Evolutionary conservation across 2,329 filamentous ascomycete species (phyloP).

Genomic region (Neocucurbitaria cava): DNA sequence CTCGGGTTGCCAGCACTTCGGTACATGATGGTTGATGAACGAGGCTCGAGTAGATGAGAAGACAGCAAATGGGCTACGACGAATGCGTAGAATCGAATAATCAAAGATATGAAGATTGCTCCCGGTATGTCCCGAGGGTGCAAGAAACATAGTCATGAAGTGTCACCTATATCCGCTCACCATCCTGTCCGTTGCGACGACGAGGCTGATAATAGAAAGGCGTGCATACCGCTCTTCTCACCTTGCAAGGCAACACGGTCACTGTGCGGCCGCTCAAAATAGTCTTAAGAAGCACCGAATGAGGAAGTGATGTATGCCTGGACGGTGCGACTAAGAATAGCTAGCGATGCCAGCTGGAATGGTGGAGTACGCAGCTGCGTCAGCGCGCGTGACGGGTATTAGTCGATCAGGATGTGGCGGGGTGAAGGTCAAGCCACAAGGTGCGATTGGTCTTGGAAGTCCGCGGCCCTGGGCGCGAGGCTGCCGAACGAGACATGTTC

Average conservation of each 20-base stretch:
- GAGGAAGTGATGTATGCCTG: constrained; percentile 9
- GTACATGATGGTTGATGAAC: constrained; percentile 17
- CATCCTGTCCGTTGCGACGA: neutral
- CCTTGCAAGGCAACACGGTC: constrained; percentile 5
- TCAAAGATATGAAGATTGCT: neutral
- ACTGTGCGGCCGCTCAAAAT: neutral
- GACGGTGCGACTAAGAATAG: constrained; percentile 23
- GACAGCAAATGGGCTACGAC: neutral
- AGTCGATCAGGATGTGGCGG: neutral
- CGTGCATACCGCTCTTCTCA: constrained; percentile 26
- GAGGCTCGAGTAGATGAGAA: neutral
- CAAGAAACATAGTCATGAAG: neutral
- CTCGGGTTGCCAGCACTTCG: constrained; percentile 20
- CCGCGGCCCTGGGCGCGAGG: neutral
- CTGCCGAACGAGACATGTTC: neutral
- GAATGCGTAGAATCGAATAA: neutral
- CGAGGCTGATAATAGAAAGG: constrained; percentile 20
- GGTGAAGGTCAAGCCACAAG: neutral
- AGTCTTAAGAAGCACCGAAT: constrained; percentile 11
- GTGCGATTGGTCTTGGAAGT: neutral
- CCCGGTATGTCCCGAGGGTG: constrained; percentile 1
- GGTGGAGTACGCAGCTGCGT: constrained; percentile 16
- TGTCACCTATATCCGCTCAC: constrained; percentile 2
- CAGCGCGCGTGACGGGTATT: constrained; percentile 6
- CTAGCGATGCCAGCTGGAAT: constrained; percentile 12